Conservation (phyloP, 1,284 basidiomycete species). For the Irpex sp. region DNA sequence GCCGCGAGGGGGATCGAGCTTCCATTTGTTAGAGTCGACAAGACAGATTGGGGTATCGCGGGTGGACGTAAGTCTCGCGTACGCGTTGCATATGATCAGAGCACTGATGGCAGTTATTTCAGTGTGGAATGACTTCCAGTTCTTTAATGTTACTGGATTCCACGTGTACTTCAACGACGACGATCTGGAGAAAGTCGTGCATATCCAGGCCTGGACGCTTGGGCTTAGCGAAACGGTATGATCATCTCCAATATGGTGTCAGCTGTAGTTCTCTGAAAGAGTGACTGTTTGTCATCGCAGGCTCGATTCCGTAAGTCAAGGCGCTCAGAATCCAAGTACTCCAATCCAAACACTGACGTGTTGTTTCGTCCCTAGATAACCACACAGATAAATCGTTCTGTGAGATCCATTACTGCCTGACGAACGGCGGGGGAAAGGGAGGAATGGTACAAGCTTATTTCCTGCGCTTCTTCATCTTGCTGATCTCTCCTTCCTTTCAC, state of each 20-base stretch:
- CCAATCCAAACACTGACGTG: neutral
- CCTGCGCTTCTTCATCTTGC: constrained; percentile 12
- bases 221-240: constrained; percentile 21
- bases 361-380: constrained; percentile 12
- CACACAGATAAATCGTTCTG: constrained; percentile 22
- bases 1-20: constrained; percentile 21
- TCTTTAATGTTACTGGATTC: constrained; percentile 29
- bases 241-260: constrained; percentile 3
- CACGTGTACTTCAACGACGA: constrained; percentile 28
- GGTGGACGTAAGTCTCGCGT: neutral
- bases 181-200: constrained; percentile 20
- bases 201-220: constrained; percentile 29
- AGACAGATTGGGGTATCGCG: neutral
- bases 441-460: constrained; percentile 20
- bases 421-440: constrained; percentile 23
- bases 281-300: neutral
- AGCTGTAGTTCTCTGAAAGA: neutral
- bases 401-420: constrained; percentile 27
- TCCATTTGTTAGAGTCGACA: constrained; percentile 25
- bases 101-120: neutral
- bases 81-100: neutral
- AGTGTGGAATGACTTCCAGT: constrained; percentile 23
- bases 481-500: constrained; percentile 12
- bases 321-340: too few species aligned
- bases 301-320: neutral